phyloP scores from a whole-genome alignment of 208 protist genomes.

The Acanthamoeba rhysodes region DNA sequence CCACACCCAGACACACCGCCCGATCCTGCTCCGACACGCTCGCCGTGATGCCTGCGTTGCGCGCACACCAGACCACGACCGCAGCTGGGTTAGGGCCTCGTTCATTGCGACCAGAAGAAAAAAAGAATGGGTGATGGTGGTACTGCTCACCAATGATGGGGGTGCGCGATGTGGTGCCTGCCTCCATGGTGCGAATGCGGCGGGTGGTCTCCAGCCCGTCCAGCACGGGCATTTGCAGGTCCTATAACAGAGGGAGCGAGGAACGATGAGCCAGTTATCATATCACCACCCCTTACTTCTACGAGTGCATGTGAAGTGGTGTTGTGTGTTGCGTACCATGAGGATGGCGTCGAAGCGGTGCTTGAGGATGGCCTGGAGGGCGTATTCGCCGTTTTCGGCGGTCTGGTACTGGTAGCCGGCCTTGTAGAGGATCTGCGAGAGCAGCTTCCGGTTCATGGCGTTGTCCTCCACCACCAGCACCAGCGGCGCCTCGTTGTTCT shows the following conservation, averaged over 20 bases:
- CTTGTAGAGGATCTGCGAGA: constrained; percentile 45
- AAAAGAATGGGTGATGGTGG: no score
- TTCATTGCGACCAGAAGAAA: no score
- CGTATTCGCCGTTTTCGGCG: constrained; percentile 40
- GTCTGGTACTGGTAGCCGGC: constrained; percentile 39
- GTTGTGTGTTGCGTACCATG: constrained; percentile 16
- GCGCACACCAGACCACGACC: no score
- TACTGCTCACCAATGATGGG: constrained; percentile 8
- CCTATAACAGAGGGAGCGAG: not conserved
- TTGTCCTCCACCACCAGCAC: constrained; percentile 48
- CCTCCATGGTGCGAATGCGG: not conserved
- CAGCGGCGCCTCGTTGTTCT: not conserved
- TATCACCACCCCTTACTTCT: not conserved
- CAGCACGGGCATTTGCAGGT: constrained; percentile 40
- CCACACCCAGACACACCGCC: constrained; percentile 52
- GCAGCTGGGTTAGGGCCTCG: no score
- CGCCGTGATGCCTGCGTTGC: not conserved
- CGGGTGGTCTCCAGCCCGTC: constrained; percentile 40
- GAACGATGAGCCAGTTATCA: not conserved
- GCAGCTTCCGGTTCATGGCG: constrained; percentile 56
- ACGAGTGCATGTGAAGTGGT: no score
- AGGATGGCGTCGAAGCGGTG: constrained; percentile 29
- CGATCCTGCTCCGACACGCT: constrained; percentile 67
- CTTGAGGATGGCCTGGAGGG: constrained; percentile 6
- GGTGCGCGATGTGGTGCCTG: not conserved